Evolutionary conservation across 257 asterid species (phyloP).

Genomic region (Rubia yunnanensis): DNA sequence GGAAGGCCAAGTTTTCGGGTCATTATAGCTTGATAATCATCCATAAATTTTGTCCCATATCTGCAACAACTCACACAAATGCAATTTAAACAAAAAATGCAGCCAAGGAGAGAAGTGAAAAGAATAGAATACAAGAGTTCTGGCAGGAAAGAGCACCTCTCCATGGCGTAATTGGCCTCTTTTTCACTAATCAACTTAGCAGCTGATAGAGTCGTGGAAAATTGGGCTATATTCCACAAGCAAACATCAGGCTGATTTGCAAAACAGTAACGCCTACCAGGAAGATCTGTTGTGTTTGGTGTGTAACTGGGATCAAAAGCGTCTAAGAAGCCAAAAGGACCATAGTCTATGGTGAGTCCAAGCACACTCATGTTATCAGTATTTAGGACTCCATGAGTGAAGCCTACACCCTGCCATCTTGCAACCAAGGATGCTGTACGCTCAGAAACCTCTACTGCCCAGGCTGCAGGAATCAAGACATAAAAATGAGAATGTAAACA

Average conservation of each 20-base stretch:
- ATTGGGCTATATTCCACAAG: slow-evolving; percentile 90
- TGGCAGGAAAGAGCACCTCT: slow-evolving; percentile 43
- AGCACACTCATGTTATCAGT: slow-evolving; percentile 97
- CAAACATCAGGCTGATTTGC: slow-evolving; percentile 99
- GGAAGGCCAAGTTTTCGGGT: slow-evolving; percentile 85
- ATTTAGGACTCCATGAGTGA: slow-evolving; percentile 97
- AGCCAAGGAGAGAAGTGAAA: neutral
- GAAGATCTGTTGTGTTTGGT: slow-evolving; percentile 99
- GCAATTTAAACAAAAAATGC: slow-evolving; percentile 13
- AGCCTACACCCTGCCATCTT: slow-evolving; percentile 97
- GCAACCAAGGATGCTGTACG: slow-evolving; percentile 89
- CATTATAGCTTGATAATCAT: slow-evolving; percentile 89
- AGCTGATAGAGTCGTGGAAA: slow-evolving; percentile 57
- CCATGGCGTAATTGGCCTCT: slow-evolving; percentile 80
- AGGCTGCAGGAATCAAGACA: slow-evolving; percentile 48
- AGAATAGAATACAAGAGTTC: neutral
- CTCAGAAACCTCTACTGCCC: slow-evolving; percentile 97
- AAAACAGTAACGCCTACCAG: slow-evolving; percentile 92
- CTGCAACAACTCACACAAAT: slow-evolving; percentile 24
- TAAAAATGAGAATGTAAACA: neutral
- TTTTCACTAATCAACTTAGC: slow-evolving; percentile 70
- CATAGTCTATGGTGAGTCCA: slow-evolving; percentile 94
- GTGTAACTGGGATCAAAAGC: slow-evolving; percentile 97
- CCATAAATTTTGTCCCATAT: slow-evolving; percentile 91
- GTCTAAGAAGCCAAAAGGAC: slow-evolving; percentile 96